Percentiles rank a stretch among this genome's conserved stretches.
These are phyloP conservation scores for Fusarium abutilonis DNA, from an alignment of 2,329 filamentous ascomycete genomes.

Conservation along the genomic window DNA sequence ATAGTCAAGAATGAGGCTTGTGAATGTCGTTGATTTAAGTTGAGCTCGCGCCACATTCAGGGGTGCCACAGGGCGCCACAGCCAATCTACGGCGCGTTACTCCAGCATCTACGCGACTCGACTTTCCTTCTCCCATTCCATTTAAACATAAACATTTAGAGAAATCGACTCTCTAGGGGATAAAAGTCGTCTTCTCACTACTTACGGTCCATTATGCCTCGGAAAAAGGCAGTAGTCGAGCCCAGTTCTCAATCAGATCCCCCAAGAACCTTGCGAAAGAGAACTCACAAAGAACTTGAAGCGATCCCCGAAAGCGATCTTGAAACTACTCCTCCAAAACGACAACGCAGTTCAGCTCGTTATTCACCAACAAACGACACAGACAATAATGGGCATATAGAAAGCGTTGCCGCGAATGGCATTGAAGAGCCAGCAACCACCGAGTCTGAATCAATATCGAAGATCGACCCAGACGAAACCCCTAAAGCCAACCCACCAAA, in stretches of 20 bases:
- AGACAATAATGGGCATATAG: conserved; percentile 37
- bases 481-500: conserved; percentile 51
- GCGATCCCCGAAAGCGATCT: conserved; percentile 42
- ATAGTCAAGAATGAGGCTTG: not conserved
- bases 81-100: conserved; percentile 45
- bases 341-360: conserved; percentile 42
- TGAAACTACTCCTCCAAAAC: conserved; percentile 49
- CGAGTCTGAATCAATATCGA: conserved; percentile 26
- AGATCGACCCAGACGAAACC: conserved; percentile 39
- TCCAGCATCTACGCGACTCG: conserved; percentile 32
- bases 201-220: conserved; percentile 28
- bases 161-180: not conserved
- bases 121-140: conserved; percentile 12
- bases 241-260: conserved; percentile 21
- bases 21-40: conserved; percentile 13
- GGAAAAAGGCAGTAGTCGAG: conserved; percentile 33
- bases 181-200: not conserved
- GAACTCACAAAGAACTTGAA: conserved; percentile 44
- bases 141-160: conserved; percentile 11
- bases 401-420: conserved; percentile 26
- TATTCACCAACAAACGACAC: conserved; percentile 13
- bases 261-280: conserved; percentile 38
- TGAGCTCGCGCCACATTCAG: conserved; percentile 41
- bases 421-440: conserved; percentile 10
- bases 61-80: conserved; percentile 42